Conservation (phyloP, 495 filamentous ascomycete genomes). For the Aspergillus heteromorphus region DNA sequence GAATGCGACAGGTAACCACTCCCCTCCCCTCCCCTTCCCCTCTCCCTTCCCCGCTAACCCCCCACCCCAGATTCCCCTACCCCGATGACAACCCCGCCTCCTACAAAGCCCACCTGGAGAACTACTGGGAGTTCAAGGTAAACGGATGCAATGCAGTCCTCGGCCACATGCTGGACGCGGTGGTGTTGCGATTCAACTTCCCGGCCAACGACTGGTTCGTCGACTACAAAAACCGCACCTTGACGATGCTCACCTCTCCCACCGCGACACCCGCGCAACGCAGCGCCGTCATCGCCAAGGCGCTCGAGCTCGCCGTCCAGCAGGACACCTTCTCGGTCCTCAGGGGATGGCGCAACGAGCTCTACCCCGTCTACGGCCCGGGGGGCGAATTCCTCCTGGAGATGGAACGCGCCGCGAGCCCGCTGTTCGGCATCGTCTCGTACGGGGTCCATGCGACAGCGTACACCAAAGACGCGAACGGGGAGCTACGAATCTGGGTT, state of each 20-base stretch:
- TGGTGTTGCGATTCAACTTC: conserved; percentile 56
- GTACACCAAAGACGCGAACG: conserved; percentile 56
- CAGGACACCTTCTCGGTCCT: conserved; percentile 64
- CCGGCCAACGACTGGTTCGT: conserved; percentile 45
- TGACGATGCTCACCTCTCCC: conserved; percentile 36
- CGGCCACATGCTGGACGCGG: conserved; percentile 57
- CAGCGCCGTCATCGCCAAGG: conserved; percentile 50
- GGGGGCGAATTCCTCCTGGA: conserved; percentile 60
- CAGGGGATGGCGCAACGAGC: conserved; percentile 80
- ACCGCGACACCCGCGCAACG: conserved; percentile 51
- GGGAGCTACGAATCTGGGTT: conserved; percentile 78
- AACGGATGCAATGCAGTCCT: conserved; percentile 45
- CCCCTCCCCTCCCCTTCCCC: background rate
- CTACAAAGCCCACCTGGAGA: conserved; percentile 42
- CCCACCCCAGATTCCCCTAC: conserved; percentile 59
- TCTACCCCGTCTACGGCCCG: conserved; percentile 75
- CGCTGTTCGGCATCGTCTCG: conserved; percentile 78
- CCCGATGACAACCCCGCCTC: conserved; percentile 47
- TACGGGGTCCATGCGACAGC: conserved; percentile 90
- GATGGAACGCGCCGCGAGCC: conserved; percentile 72
- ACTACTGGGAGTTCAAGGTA: conserved; percentile 53
- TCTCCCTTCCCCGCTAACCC: background rate
- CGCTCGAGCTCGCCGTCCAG: conserved; percentile 58
- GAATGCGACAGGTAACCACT: conserved; percentile 64
- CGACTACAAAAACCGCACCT: conserved; percentile 40